Evolutionary conservation across 176 grass and related monocot genomes (phyloP), one percentile per base, ranked within the genome.

Genomic region (Carex kokanica): DNA sequence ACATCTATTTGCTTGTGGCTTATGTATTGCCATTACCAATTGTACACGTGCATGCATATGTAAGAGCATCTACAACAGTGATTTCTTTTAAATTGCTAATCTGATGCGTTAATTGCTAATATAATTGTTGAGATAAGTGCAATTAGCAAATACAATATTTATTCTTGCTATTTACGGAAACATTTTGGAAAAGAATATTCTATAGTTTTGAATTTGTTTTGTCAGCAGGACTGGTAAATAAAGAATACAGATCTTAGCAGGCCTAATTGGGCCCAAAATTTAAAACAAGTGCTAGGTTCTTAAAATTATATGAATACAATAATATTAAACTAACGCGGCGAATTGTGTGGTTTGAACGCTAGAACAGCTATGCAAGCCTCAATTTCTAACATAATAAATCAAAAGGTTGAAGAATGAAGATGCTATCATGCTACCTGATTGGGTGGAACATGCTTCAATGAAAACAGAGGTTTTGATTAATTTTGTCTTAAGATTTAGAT

Each of bases 391-490:
- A 29, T 74, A 25, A 52, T 74, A 20, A 4, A 51, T 73, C 1
- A 20, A 3, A 32, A 51, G 49, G 9, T 27, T 52, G 12, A 74
- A 52, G 12, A 74, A 52, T 8, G 0, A 38, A 38, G 36, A 38
- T 14, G 71, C 4, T 53, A 74, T 52, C 20, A 52, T 49, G 71
- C 43, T 52, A 74, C 20, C n/a, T 74, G 43, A 74, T 52, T 52
- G 4, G 71, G n/a, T 25, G 21, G 71, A 51, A 74, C 71, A 74
- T 74, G 71, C 71, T 49, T 74, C 43, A 27, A 52, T 52, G 24
- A 18, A 13, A 74, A 74, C 43, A 9, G 45, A 23, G 71, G 41
- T 74, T 71, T 43, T 71, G 18, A 71, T 74, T 74, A 74, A 6
- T 74, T 74, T 52, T 4, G 18, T 71, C 18, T 43, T 43, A 43